Conservation (phyloP, 495 filamentous ascomycete genomes). For the Hypomontagnella monticulosa region DNA sequence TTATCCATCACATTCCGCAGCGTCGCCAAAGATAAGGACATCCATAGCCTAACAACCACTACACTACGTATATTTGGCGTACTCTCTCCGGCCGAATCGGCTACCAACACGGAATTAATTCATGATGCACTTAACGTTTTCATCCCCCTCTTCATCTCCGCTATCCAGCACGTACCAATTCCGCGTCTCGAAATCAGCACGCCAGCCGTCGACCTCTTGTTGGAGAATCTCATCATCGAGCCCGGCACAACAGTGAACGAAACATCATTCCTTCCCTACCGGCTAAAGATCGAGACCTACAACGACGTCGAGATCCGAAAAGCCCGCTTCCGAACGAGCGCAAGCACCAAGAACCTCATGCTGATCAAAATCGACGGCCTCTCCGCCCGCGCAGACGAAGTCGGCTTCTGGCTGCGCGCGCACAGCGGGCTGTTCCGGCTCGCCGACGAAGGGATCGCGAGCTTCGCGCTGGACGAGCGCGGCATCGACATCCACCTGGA, state of each 20-base stretch:
- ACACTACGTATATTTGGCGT: constrained; percentile 70
- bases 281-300: constrained; percentile 79
- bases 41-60: constrained; percentile 72
- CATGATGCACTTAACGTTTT: constrained; percentile 79
- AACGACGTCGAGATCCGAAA: constrained; percentile 89
- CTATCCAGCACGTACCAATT: constrained; percentile 86
- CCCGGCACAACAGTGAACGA: constrained; percentile 85
- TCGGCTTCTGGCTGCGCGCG: constrained; percentile 77
- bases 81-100: constrained; percentile 64
- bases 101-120: constrained; percentile 74
- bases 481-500: constrained; percentile 88
- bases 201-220: constrained; percentile 81
- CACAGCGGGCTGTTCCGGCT: constrained; percentile 75
- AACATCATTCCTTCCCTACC: constrained; percentile 88
- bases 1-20: constrained; percentile 71
- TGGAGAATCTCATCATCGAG: constrained; percentile 92
- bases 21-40: constrained; percentile 72
- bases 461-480: constrained; percentile 82
- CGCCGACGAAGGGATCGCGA: constrained; percentile 83
- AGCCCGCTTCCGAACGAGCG: constrained; percentile 73
- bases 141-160: constrained; percentile 77
- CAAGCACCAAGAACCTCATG: constrained; percentile 72
- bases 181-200: constrained; percentile 85
- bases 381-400: constrained; percentile 81
- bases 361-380: constrained; percentile 82